These are phyloP conservation scores for Leccinum aurantiacum DNA, from an alignment of 768 basidiomycete species.

Conservation along the genomic window DNA sequence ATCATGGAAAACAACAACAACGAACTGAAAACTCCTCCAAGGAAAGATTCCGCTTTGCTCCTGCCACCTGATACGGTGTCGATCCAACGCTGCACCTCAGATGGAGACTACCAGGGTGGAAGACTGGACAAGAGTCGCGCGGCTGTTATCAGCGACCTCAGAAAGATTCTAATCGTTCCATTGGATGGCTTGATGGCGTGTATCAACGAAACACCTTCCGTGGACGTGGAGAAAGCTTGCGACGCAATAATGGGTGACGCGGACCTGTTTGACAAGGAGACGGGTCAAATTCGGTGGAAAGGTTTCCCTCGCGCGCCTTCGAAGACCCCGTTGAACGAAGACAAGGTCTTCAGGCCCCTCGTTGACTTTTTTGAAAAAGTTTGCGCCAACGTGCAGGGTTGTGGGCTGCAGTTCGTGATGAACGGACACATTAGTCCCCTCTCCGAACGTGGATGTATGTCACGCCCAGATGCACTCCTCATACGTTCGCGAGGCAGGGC, in stretches of 20 bases:
- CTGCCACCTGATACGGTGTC: too few relatives aligned
- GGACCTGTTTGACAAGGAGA: neutral
- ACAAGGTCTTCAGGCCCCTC: neutral
- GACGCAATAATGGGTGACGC: too few relatives aligned
- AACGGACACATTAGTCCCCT: neutral
- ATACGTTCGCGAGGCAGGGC: neutral
- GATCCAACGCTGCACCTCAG: too few relatives aligned
- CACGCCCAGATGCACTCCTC: constrained; percentile 6
- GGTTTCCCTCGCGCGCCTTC: neutral
- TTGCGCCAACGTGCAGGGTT: neutral
- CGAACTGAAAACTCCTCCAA: too few relatives aligned
- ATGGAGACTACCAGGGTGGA: too few relatives aligned
- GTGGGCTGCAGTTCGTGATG: neutral
- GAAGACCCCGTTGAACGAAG: neutral
- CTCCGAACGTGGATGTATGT: neutral
- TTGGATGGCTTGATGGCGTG: too few relatives aligned
- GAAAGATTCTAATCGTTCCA: neutral
- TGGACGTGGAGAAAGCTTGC: too few relatives aligned
- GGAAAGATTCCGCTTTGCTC: too few relatives aligned
- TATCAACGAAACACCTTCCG: too few relatives aligned
- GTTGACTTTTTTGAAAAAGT: neutral
- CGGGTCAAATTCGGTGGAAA: neutral
- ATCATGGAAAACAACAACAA: too few relatives aligned
- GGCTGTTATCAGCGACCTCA: too few relatives aligned
- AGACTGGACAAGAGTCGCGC: too few relatives aligned